These are phyloP conservation scores for Lactuca saligna DNA, from an alignment of 129 eudicot species.

Conservation along the genomic window DNA sequence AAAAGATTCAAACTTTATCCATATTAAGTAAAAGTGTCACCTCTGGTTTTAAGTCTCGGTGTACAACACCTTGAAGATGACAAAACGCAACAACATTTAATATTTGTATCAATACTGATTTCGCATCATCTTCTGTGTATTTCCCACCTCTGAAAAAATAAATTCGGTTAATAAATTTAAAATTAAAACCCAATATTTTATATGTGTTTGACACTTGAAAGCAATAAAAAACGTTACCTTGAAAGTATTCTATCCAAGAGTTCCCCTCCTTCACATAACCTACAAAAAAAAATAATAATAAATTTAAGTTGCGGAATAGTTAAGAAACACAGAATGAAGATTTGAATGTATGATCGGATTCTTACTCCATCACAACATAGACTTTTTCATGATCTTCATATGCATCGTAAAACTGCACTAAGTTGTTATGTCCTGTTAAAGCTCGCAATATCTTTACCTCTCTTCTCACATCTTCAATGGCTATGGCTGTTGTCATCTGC, in stretches of 20 bases:
- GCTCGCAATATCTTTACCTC: slow-evolving; percentile 89
- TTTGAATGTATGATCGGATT: background rate
- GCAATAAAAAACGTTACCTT: slow-evolving; percentile 47
- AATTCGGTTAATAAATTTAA: background rate
- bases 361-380: slow-evolving; percentile 97
- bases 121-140: slow-evolving; percentile 93
- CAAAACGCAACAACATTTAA: slow-evolving; percentile 85
- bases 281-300: slow-evolving; percentile 26
- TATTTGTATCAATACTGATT: slow-evolving; percentile 72
- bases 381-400: slow-evolving; percentile 82
- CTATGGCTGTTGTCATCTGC: slow-evolving; percentile 95
- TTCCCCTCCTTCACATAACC: slow-evolving; percentile 98
- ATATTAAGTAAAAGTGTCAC: slow-evolving; percentile 31
- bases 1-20: background rate
- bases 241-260: slow-evolving; percentile 83
- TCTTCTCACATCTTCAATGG: slow-evolving; percentile 92
- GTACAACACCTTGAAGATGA: slow-evolving; percentile 99
- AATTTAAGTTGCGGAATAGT: slow-evolving; percentile 3
- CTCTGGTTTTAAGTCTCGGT: slow-evolving; percentile 97
- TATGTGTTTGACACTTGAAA: background rate
- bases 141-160: slow-evolving; percentile 76
- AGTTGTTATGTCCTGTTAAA: slow-evolving; percentile 76
- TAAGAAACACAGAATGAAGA: background rate
- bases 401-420: slow-evolving; percentile 82
- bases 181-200: slow-evolving; percentile 3